phyloP scores from a whole-genome alignment of 306 rosid species.

The Sesbania bispinosa region DNA sequence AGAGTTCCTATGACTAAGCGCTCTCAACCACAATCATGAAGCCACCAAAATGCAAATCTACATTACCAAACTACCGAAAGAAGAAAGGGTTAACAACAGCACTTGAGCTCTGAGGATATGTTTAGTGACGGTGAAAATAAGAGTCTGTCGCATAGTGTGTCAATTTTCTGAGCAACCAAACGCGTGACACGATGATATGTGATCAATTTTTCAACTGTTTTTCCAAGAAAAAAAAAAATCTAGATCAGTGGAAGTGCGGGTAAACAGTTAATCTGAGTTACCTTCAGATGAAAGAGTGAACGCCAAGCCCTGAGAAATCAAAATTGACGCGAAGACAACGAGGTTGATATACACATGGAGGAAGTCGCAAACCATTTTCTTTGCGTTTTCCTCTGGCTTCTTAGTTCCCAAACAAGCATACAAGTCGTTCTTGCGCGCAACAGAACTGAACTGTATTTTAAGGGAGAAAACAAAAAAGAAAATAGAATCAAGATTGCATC shows the following conservation, averaged over 20 bases:
- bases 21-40: neutral
- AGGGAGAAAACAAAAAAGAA: neutral
- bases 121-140: neutral
- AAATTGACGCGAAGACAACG: constrained; percentile 36
- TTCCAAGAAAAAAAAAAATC: neutral
- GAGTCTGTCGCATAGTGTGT: too few relatives aligned
- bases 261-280: constrained; percentile 25
- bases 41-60: neutral
- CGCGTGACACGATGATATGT: neutral
- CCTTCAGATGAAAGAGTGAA: constrained; percentile 61
- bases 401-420: constrained; percentile 18
- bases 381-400: constrained; percentile 16
- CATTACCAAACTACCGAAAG: neutral
- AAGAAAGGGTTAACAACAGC: too few relatives aligned
- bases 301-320: constrained; percentile 43
- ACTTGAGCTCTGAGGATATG: too few relatives aligned
- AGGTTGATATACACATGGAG: constrained; percentile 4
- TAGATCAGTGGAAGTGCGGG: too few relatives aligned
- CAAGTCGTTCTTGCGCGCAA: constrained; percentile 12
- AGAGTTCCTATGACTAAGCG: too few relatives aligned
- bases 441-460: neutral
- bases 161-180: constrained; percentile 19
- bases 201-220: neutral
- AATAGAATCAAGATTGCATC: constrained; percentile 23
- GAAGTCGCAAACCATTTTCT: constrained; percentile 36